phyloP scores from a whole-genome alignment of 2,329 filamentous ascomycete species.

The Cladosporium sp. region DNA sequence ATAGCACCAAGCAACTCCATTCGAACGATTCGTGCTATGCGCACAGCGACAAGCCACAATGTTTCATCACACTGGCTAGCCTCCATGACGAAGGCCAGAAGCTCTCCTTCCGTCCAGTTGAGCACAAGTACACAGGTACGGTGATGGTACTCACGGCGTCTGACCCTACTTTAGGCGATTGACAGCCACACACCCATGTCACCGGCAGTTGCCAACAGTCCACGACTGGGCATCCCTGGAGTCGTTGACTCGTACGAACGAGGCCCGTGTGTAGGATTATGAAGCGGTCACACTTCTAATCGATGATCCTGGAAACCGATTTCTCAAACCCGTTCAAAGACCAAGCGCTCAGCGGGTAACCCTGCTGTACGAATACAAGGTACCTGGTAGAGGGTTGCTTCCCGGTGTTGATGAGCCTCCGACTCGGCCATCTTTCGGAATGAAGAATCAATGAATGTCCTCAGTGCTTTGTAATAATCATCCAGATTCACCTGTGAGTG shows the following conservation, averaged over 20 bases:
- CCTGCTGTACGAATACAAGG: no score
- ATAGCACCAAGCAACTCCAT: no score
- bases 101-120: not conserved
- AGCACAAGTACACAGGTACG: not conserved
- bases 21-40: no score
- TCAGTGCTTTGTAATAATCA: no score
- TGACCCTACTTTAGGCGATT: not conserved
- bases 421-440: constrained; percentile 6
- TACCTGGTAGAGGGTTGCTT: not conserved
- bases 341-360: no score
- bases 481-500: no score
- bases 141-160: not conserved
- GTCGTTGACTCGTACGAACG: not conserved
- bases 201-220: not conserved
- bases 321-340: no score
- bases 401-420: not conserved
- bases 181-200: not conserved
- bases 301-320: not conserved
- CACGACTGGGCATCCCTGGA: not conserved
- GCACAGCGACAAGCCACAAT: no score
- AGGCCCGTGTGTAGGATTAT: not conserved
- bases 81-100: no score
- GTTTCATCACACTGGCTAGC: no score
- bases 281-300: not conserved
- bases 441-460: no score